phyloP scores from a whole-genome alignment of 1,139 yeast genomes.

The Yamadazyma pseudoaaseri region DNA sequence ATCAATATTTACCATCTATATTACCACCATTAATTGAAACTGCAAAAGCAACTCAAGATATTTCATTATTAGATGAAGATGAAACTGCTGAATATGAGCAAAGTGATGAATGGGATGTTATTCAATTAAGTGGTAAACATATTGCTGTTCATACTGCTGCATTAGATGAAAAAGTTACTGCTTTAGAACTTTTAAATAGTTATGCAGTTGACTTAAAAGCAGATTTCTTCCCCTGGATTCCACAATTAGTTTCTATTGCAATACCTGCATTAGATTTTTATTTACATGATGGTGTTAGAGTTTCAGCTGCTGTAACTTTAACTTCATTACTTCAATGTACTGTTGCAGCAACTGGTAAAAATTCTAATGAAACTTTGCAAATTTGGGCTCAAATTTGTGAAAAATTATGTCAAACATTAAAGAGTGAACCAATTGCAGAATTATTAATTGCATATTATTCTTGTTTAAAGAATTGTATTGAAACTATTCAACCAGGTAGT shows the following conservation, averaged over 20 bases:
- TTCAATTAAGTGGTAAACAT: conserved; percentile 86
- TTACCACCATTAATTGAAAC: conserved; percentile 82
- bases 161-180: conserved; percentile 88
- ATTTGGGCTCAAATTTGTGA: conserved; percentile 74
- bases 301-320: conserved; percentile 80
- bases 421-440: conserved; percentile 82
- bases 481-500: conserved; percentile 61
- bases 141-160: conserved; percentile 93
- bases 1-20: conserved; percentile 86
- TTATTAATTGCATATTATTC: conserved; percentile 75
- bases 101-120: conserved; percentile 95
- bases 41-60: conserved; percentile 88
- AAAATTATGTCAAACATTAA: conserved; percentile 66
- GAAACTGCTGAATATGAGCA: conserved; percentile 79
- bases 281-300: conserved; percentile 92
- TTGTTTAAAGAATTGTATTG: conserved; percentile 67
- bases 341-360: conserved; percentile 59
- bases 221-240: conserved; percentile 79
- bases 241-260: conserved; percentile 78
- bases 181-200: conserved; percentile 84
- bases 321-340: conserved; percentile 74
- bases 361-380: conserved; percentile 56
- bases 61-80: conserved; percentile 83
- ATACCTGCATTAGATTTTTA: conserved; percentile 89
- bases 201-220: conserved; percentile 85